Conservation (phyloP, 352 stramenopile species). For the Globisporangium megalacanthum region DNA sequence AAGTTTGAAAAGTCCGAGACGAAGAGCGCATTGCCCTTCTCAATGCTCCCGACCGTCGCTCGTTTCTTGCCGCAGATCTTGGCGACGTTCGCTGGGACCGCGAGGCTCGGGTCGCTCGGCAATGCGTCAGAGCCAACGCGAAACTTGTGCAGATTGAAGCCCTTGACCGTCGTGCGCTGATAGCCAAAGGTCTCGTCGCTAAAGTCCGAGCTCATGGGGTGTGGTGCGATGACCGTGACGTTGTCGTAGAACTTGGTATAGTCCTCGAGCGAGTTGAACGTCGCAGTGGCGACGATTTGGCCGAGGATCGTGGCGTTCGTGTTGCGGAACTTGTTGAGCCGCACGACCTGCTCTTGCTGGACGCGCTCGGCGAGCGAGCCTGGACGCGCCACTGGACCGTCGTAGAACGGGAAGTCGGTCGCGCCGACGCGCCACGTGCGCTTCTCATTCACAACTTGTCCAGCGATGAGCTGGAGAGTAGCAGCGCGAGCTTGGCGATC, state of each 20-base stretch:
- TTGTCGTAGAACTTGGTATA: constrained; percentile 6
- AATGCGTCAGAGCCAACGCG: constrained; percentile 6
- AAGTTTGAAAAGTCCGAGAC: constrained; percentile 30
- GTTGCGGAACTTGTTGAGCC: constrained; percentile 1
- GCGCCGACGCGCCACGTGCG: constrained; percentile 2
- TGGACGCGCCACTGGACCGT: constrained; percentile 20
- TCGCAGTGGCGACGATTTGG: not conserved
- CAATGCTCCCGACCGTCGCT: not conserved
- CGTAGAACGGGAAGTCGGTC: constrained; percentile 21
- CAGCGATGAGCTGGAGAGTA: not conserved
- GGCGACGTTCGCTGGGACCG: constrained; percentile 22
- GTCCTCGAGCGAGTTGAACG: constrained; percentile 13
- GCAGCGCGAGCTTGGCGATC: constrained; percentile 1
- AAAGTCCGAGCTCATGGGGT: constrained; percentile 22
- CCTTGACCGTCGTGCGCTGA: constrained; percentile 36
- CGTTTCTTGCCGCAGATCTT: constrained; percentile 24
- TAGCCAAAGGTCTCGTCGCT: constrained; percentile 34
- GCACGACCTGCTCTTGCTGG: not conserved
- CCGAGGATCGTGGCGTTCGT: not conserved
- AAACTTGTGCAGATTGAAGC: constrained; percentile 30
- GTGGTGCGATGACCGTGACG: not conserved
- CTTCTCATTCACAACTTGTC: constrained; percentile 9
- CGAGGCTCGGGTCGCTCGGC: constrained; percentile 15
- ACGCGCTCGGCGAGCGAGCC: constrained; percentile 17
- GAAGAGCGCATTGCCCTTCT: constrained; percentile 21